Percentiles rank a stretch among this genome's conserved stretches.
phyloP scores from a whole-genome alignment of 2,329 filamentous ascomycete species.

The Colletotrichum orchidophilum region DNA sequence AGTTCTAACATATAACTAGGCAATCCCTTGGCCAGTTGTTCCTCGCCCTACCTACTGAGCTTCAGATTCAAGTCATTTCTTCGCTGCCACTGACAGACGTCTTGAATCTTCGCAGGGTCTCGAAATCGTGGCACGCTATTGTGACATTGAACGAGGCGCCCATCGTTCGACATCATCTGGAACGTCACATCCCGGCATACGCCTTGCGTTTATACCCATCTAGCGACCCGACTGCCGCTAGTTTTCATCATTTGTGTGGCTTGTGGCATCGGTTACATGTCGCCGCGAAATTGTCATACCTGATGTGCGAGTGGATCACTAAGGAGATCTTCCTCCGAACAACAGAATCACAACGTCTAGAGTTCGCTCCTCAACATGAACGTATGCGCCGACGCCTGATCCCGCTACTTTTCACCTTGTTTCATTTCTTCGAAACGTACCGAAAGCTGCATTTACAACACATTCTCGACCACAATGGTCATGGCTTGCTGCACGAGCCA shows the following conservation, averaged over 20 bases:
- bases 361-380: constrained; percentile 69
- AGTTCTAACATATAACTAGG: constrained; percentile 42
- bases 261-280: constrained; percentile 74
- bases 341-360: constrained; percentile 61
- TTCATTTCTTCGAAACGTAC: constrained; percentile 75
- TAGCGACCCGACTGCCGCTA: constrained; percentile 57
- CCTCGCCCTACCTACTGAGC: constrained; percentile 65
- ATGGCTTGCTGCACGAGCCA: constrained; percentile 60
- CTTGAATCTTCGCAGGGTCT: constrained; percentile 66
- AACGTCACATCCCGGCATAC: constrained; percentile 68
- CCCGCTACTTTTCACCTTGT: constrained; percentile 71
- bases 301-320: constrained; percentile 72
- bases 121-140: constrained; percentile 67
- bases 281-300: constrained; percentile 67
- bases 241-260: constrained; percentile 69
- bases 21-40: constrained; percentile 67
- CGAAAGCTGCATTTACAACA: constrained; percentile 67
- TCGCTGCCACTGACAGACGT: constrained; percentile 68
- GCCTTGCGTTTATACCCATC: constrained; percentile 67
- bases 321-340: constrained; percentile 71
- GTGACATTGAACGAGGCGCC: constrained; percentile 68
- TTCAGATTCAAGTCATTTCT: constrained; percentile 71
- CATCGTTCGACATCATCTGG: constrained; percentile 69
- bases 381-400: constrained; percentile 72
- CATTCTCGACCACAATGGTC: constrained; percentile 60